Percentiles rank a stretch among this genome's conserved stretches.
phyloP scores from a whole-genome alignment of 768 basidiomycete species.

The Gymnopilus dilepis region DNA sequence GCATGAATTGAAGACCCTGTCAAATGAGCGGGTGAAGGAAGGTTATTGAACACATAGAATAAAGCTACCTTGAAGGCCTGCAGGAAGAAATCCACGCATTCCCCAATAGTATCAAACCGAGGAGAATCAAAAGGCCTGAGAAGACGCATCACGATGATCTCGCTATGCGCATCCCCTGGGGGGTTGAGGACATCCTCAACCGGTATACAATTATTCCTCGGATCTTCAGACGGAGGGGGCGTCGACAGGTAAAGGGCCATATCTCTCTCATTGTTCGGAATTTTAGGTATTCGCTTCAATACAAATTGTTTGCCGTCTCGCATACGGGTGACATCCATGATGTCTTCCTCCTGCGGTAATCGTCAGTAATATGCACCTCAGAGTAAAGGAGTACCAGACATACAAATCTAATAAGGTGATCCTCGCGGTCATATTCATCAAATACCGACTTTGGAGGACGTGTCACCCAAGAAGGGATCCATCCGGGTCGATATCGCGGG shows the following conservation, averaged over 20 bases:
- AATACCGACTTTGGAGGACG: background rate
- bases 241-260: slow-evolving; percentile 32
- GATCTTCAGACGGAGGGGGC: slow-evolving; percentile 17
- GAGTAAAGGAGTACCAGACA: background rate
- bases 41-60: slow-evolving; percentile 20
- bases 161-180: slow-evolving; percentile 24
- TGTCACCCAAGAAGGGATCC: slow-evolving; percentile 39
- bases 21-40: background rate
- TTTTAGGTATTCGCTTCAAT: slow-evolving; percentile 32
- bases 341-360: slow-evolving; percentile 5
- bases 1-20: slow-evolving; percentile 42
- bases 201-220: slow-evolving; percentile 41
- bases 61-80: slow-evolving; percentile 38
- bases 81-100: slow-evolving; percentile 36
- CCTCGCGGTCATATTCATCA: background rate
- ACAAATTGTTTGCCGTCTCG: slow-evolving; percentile 33
- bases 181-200: slow-evolving; percentile 27
- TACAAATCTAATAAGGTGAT: background rate
- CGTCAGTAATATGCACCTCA: background rate
- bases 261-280: slow-evolving; percentile 33
- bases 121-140: slow-evolving; percentile 30
- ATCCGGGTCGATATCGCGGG: slow-evolving; percentile 34
- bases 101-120: slow-evolving; percentile 40
- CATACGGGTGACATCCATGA: slow-evolving; percentile 32
- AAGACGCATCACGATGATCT: slow-evolving; percentile 36